Percentiles rank a stretch among this genome's conserved stretches.
Conservation (phyloP, 345 rosid genomes). For the Combretum micranthum region DNA sequence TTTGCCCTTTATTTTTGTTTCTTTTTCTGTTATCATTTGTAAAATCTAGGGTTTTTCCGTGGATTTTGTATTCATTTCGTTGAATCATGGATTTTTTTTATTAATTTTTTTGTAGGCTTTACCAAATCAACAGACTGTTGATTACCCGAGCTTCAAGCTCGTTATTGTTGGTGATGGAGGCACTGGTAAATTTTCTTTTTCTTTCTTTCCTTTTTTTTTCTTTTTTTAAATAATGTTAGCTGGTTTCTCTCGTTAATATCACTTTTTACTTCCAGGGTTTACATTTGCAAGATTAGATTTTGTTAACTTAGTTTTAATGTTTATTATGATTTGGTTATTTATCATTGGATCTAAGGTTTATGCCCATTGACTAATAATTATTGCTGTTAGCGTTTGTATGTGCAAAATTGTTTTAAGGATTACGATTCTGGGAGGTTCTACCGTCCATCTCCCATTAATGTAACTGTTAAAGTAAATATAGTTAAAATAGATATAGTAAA, state of each 20-base stretch:
- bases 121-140: conserved; percentile 23
- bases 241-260: no score
- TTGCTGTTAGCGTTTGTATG: no score
- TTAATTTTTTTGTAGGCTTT: conserved; percentile 11
- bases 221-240: not conserved
- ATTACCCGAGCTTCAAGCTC: conserved; percentile 39
- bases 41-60: not conserved
- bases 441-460: no score
- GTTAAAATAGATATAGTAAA: no score
- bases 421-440: no score
- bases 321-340: not conserved
- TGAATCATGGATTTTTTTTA: not conserved
- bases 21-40: not conserved
- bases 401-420: no score
- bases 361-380: no score
- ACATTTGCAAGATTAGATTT: not conserved
- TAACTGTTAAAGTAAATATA: no score
- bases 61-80: not conserved
- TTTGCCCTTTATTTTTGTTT: not conserved
- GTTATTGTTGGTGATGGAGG: conserved; percentile 42
- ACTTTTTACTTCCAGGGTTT: not conserved
- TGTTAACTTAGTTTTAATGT: no score
- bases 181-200: conserved; percentile 18
- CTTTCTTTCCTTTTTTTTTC: not conserved
- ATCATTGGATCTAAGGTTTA: no score